Evolutionary conservation across 805 yeast species (phyloP), one percentile per base, ranked within the genome.

Genomic region (Pichia pseudocactophila): DNA sequence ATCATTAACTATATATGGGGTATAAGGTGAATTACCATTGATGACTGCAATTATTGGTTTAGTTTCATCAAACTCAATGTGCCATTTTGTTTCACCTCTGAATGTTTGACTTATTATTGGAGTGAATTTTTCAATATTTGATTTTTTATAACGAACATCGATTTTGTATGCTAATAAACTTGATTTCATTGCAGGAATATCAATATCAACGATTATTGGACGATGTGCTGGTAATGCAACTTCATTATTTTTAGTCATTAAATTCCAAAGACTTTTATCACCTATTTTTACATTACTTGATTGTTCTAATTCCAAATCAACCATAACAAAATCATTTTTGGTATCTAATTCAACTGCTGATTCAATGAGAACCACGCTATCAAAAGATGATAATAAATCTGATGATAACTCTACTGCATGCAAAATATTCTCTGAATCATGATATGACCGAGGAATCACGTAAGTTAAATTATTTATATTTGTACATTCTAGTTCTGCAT

Each of bases 61-160:
- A 17, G 65, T 57, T 4, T 64, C 57, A 7, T 64, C 57, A 1
- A 79, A 45, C 42, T 79, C 70, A 8, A 82, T 61, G 52, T 79
- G 83, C 88, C 90, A 89, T 61, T 86, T 87, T 0, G 86, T 71
- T 57, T 89, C 96, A 30, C 76, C 78, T 10, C 67, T 63, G 4
- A 76, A 65, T 63, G 73, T 73, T 58, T 88, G 96, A 43, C 87
- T 70, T 3, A 83, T 59, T 30, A 87, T 67, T 1, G 95, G 84
- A 17, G 74, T 60, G 52, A 80, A 82, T 35, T 55, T 47, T 40
- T 59, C 65, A 7, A 20, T 30, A 18, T 43, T 48, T 4, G 61
- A 54, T 18, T 51, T 51, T 34, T 48, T 50, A 41, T 58, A 61
- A 22, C 64, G 45, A 5, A 60, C 49, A 40, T 60, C 64, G 37